Base-by-base conservation (phyloP, 2,329 filamentous ascomycete genomes). In the Fusarium metavorans region DNA sequence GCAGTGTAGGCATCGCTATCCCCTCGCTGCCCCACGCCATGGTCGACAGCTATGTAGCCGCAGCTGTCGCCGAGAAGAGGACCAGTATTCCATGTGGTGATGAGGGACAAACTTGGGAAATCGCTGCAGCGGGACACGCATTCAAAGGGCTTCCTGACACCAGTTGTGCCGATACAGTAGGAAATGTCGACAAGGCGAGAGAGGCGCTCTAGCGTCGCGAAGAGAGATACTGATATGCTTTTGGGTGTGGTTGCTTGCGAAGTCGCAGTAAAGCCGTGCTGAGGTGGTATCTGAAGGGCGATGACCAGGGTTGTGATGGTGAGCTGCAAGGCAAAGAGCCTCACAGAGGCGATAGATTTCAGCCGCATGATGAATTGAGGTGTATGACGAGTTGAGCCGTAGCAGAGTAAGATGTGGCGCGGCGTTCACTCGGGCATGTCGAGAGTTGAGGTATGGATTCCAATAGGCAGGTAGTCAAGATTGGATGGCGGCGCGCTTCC, bases 131-230 rank as follows among this genome's bases (percentile, higher is more conserved):
- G 93, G 68, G 94, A 97, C 16, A 92, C 89, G 83, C 97, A 99
- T 35, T 88, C 85, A 82, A 99, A 99, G 0, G 97, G 97, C 75
- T 92, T 91, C 59, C 88, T 87, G 71, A 99, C 92, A 43, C 96
- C 97, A 0, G 93, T 92, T 6, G 89, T 92, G 71, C 95, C 95
- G 68, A 98, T 94, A 82, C 97, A 99, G 84, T 98, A 98, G 57
- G 95, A 88, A 69, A 98, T 97, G 82, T 99, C 97, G 72, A 98
- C 96, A 30, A 98, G 89, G 64, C 95, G 92, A n/a, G 96, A 91
- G 65, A 96, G 87, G 79, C 97, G 94, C 83, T 98, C 95, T 16
- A 99, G 91, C 20, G 94, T 92, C 68, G 89, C 86, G 84, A 97
- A 98, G 71, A 98, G 70, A 2, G 67, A 10, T 10, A 74, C 39